Evolutionary conservation across 2,329 filamentous ascomycete species (phyloP).

Genomic region (Botrytis sinoallii): DNA sequence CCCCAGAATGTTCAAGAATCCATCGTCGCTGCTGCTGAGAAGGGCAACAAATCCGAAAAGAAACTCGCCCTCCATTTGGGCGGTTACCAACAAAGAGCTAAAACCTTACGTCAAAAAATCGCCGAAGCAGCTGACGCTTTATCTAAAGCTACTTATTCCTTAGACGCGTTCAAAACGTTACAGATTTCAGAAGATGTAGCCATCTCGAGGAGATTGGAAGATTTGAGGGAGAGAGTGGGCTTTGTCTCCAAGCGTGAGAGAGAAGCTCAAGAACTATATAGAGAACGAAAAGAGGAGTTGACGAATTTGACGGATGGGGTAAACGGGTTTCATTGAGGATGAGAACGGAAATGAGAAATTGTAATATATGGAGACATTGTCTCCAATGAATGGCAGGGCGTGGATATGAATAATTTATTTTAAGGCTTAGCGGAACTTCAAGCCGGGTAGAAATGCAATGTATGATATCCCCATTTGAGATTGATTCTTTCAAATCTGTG

Average conservation of each 20-base stretch:
- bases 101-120: constrained; percentile 77
- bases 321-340: constrained; percentile 21
- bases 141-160: constrained; percentile 66
- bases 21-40: constrained; percentile 71
- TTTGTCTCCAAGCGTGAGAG: constrained; percentile 79
- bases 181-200: constrained; percentile 78
- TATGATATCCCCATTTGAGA: background rate
- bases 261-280: constrained; percentile 86
- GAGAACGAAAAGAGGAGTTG: constrained; percentile 73
- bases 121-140: constrained; percentile 70
- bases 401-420: background rate
- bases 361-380: constrained; percentile 10
- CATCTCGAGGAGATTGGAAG: constrained; percentile 67
- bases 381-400: background rate
- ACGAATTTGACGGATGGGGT: constrained; percentile 50
- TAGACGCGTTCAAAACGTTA: constrained; percentile 72
- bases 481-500: background rate
- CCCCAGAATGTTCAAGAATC: constrained; percentile 65
- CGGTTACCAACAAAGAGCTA: constrained; percentile 84
- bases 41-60: constrained; percentile 87
- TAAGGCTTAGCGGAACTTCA: background rate
- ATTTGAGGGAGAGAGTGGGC: constrained; percentile 76
- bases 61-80: constrained; percentile 84
- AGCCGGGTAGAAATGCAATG: background rate
- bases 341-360: background rate